Evolutionary conservation across 2,329 filamentous ascomycete genomes (phyloP).

Genomic region (Hypoxylon sp.): DNA sequence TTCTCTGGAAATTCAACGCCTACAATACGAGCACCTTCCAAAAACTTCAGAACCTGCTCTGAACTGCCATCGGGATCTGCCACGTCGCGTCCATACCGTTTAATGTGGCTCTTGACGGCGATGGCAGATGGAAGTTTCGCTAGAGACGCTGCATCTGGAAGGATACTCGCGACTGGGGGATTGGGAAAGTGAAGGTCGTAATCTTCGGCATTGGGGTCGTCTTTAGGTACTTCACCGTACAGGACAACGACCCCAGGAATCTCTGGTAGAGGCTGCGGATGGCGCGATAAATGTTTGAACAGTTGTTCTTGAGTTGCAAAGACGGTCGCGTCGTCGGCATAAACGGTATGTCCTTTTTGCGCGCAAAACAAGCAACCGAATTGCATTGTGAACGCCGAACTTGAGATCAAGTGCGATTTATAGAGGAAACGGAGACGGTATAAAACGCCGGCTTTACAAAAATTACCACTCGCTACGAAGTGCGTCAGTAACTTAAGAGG

Average conservation of each 20-base stretch:
- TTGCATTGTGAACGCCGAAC: constrained; percentile 52
- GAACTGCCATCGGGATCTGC: constrained; percentile 54
- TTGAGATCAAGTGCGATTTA: constrained; percentile 60
- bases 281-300: constrained; percentile 58
- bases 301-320: constrained; percentile 58
- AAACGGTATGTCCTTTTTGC: constrained; percentile 53
- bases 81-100: constrained; percentile 55
- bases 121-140: constrained; percentile 55
- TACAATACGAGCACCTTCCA: constrained; percentile 54
- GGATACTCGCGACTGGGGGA: constrained; percentile 51
- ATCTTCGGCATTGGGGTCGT: constrained; percentile 47
- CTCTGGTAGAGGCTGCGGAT: constrained; percentile 59
- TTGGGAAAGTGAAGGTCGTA: constrained; percentile 59
- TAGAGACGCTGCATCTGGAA: constrained; percentile 49
- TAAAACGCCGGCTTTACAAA: constrained; percentile 54
- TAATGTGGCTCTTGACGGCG: constrained; percentile 56
- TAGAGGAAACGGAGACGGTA: constrained; percentile 61
- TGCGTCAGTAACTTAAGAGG: not conserved
- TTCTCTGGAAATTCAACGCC: constrained; percentile 55
- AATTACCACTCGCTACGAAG: constrained; percentile 55
- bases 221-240: constrained; percentile 53
- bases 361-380: constrained; percentile 61
- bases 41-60: constrained; percentile 59
- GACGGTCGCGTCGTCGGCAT: constrained; percentile 61
- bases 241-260: constrained; percentile 58